A percentile compares a stretch with the other conserved stretches of the same genome.
Evolutionary conservation across 1,284 basidiomycete genomes (phyloP).

Genomic region (Uromyces viciae-fabae): DNA sequence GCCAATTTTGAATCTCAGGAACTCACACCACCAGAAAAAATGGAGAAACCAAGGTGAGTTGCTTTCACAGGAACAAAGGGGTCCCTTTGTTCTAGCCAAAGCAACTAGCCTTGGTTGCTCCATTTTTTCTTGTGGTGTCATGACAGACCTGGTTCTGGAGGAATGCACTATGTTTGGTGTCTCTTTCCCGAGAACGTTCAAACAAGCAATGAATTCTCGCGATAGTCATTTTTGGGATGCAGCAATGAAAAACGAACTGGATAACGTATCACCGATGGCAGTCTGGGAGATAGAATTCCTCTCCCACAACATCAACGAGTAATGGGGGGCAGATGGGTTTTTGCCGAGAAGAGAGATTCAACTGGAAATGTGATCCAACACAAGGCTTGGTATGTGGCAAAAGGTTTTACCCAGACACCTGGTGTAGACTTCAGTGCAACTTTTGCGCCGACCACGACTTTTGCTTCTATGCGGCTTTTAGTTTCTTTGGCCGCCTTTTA

Average conservation of each 20-base stretch:
- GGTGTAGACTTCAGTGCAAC: background rate
- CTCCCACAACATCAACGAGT: background rate
- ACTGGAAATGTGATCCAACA: background rate
- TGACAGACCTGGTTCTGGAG: background rate
- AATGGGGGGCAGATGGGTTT: background rate
- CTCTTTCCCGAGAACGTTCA: background rate
- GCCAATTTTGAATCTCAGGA: background rate
- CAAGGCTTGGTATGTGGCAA: background rate
- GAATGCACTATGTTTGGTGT: background rate
- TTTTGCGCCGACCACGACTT: background rate
- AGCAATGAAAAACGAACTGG: no score
- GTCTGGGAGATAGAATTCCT: background rate
- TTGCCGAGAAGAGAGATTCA: background rate
- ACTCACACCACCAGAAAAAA: background rate
- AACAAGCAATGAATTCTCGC: background rate
- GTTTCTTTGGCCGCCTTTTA: background rate
- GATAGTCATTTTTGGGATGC: background rate
- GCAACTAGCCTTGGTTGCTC: no score
- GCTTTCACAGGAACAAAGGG: no score
- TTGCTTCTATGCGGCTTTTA: background rate
- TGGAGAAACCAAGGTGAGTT: no score
- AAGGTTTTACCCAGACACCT: background rate
- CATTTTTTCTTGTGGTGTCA: background rate
- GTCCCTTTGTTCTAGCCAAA: no score
- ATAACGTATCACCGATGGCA: background rate